Conservation (phyloP, 495 filamentous ascomycete genomes). For the Penicillium steckii region DNA sequence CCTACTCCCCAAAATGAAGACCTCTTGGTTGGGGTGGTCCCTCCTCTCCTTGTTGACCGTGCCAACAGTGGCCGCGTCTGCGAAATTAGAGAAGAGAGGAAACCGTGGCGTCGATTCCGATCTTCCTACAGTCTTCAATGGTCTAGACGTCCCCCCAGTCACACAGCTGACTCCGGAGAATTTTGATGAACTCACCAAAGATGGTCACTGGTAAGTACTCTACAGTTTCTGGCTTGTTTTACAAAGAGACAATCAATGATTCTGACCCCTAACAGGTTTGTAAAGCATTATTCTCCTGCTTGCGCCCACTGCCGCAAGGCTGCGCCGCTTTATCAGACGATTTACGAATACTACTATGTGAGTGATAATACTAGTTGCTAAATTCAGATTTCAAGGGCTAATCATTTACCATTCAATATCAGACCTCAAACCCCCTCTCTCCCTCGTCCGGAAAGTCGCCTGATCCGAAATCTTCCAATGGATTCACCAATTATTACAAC, state of each 20-base stretch:
- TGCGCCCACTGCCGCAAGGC: conserved; percentile 79
- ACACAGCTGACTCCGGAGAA: conserved; percentile 57
- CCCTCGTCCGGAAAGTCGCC: conserved; percentile 40
- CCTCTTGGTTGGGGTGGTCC: conserved; percentile 40
- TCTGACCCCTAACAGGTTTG: conserved; percentile 52
- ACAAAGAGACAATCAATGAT: not conserved
- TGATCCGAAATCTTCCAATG: conserved; percentile 54
- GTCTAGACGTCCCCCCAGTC: conserved; percentile 71
- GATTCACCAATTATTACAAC: conserved; percentile 74
- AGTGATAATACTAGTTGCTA: conserved; percentile 14
- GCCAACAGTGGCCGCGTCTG: conserved; percentile 34
- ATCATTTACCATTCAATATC: not conserved
- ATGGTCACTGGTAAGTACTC: conserved; percentile 60
- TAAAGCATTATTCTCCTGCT: conserved; percentile 74
- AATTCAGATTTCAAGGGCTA: not conserved
- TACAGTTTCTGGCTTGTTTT: not conserved
- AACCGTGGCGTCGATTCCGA: conserved; percentile 19
- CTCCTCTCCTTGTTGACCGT: conserved; percentile 42
- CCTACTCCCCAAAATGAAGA: conserved; percentile 34
- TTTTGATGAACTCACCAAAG: conserved; percentile 56
- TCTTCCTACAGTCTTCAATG: conserved; percentile 71
- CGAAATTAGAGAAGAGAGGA: conserved; percentile 29
- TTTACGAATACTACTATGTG: conserved; percentile 92
- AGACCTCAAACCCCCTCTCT: conserved; percentile 73
- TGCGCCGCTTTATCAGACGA: conserved; percentile 85